These are phyloP conservation scores for Triticum urartu DNA, from an alignment of 176 grass and related monocot species.

Conservation along the genomic window DNA sequence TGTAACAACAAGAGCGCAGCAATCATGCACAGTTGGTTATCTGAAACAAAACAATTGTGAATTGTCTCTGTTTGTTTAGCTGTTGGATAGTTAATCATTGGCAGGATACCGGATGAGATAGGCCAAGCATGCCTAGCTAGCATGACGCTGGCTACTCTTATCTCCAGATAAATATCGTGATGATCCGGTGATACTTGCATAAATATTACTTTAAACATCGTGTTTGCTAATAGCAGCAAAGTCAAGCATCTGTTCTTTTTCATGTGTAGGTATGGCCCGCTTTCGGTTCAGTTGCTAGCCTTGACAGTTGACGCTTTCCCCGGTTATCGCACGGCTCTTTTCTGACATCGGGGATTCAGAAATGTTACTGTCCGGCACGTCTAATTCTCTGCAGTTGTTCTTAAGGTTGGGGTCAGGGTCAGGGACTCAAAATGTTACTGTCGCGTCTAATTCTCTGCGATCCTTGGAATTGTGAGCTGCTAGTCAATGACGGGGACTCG, in stretches of 20 bases:
- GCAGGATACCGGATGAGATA: conserved; percentile 24
- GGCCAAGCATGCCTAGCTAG: conserved; percentile 1
- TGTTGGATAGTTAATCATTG: conserved; percentile 27
- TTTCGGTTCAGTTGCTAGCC: conserved; percentile 8
- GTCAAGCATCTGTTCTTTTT: conserved; percentile 26
- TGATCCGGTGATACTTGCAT: conserved; percentile 10
- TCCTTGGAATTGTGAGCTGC: not conserved
- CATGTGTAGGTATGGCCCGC: conserved; percentile 6
- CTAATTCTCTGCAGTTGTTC: not conserved
- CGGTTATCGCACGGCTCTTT: conserved; percentile 22
- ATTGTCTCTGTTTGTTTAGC: not conserved
- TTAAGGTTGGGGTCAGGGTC: not conserved
- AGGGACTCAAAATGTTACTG: not conserved
- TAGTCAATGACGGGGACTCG: not conserved
- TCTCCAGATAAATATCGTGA: conserved; percentile 21
- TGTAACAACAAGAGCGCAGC: conserved; percentile 15
- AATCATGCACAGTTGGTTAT: not conserved
- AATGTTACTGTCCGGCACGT: not conserved
- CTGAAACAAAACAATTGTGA: not conserved
- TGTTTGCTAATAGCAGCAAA: not conserved
- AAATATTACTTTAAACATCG: not conserved
- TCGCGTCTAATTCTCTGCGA: not conserved
- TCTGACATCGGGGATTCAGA: not conserved
- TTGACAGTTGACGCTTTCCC: not conserved
- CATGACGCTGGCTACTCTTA: conserved; percentile 16